phyloP scores from a whole-genome alignment of 1,284 basidiomycete genomes.

The Anthracocystis setariae region DNA sequence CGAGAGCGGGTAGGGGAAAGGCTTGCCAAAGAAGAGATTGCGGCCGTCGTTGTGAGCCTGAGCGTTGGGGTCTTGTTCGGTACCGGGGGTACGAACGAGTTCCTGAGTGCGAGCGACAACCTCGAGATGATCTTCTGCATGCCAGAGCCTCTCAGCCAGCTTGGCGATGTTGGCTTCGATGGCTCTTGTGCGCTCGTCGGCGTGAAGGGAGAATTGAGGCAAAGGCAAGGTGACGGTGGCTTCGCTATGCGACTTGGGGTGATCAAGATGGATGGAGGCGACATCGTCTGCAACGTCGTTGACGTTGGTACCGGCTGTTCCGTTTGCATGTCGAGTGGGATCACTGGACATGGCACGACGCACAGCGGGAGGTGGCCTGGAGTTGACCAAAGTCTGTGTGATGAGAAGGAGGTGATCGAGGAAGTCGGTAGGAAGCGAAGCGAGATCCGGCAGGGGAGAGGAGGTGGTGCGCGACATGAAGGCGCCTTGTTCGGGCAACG shows the following conservation, averaged over 20 bases:
- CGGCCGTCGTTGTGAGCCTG: constrained; percentile 13
- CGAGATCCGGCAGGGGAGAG: constrained; percentile 50
- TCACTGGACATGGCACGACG: constrained; percentile 41
- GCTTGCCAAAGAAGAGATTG: constrained; percentile 50
- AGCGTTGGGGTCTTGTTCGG: constrained; percentile 22
- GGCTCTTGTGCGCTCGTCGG: constrained; percentile 47
- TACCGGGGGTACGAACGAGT: constrained; percentile 44
- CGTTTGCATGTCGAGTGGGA: constrained; percentile 21
- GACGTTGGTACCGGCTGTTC: constrained; percentile 8
- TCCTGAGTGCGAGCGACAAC: constrained; percentile 45
- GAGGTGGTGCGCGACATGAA: constrained; percentile 55
- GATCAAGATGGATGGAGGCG: constrained; percentile 42
- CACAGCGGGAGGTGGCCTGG: constrained; percentile 44
- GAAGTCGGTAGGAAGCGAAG: constrained; percentile 55
- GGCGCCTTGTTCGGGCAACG: constrained; percentile 16
- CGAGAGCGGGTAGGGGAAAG: constrained; percentile 63
- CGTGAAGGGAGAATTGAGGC: constrained; percentile 46
- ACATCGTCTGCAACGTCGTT: constrained; percentile 34
- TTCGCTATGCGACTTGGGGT: constrained; percentile 11
- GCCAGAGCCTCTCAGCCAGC: constrained; percentile 61
- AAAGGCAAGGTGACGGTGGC: constrained; percentile 51
- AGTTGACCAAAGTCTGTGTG: constrained; percentile 56
- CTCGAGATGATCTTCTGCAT: constrained; percentile 56
- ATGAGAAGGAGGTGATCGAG: constrained; percentile 61
- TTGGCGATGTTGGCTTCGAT: constrained; percentile 54